phyloP scores from a whole-genome alignment of 225 moss, liverwort and hornwort species.

The Pseudisothecium myosuroides region DNA sequence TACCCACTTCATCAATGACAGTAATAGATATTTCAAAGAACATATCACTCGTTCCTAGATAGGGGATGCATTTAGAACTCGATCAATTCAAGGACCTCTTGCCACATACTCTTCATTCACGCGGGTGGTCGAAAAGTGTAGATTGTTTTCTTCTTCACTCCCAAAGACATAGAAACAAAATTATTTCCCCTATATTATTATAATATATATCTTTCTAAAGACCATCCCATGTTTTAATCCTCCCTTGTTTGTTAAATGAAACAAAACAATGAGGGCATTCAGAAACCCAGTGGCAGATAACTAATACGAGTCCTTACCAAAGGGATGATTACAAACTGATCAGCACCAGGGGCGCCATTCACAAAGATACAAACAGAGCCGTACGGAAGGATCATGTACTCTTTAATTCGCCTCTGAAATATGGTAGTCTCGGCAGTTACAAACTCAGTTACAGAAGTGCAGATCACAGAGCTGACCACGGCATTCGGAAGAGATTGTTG shows the following conservation, averaged over 20 bases:
- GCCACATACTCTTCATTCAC: neutral
- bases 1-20: no score
- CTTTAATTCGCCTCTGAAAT: neutral
- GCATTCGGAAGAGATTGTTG: neutral
- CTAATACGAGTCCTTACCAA: neutral
- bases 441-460: neutral
- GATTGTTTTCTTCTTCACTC: neutral
- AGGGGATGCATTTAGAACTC: no score
- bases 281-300: neutral
- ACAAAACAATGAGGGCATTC: neutral
- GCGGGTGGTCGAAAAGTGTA: rapidly evolving
- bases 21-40: no score
- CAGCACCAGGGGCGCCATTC: neutral
- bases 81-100: no score
- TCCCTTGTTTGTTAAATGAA: neutral
- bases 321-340: neutral
- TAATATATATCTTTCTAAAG: neutral
- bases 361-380: neutral
- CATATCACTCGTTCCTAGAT: no score
- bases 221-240: no score
- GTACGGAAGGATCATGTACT: neutral
- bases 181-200: no score
- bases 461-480: neutral
- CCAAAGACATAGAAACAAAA: neutral
- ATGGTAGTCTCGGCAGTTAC: neutral